These are phyloP conservation scores for Fraxinus dipetala DNA, from an alignment of 305 asterid species.

Conservation along the genomic window DNA sequence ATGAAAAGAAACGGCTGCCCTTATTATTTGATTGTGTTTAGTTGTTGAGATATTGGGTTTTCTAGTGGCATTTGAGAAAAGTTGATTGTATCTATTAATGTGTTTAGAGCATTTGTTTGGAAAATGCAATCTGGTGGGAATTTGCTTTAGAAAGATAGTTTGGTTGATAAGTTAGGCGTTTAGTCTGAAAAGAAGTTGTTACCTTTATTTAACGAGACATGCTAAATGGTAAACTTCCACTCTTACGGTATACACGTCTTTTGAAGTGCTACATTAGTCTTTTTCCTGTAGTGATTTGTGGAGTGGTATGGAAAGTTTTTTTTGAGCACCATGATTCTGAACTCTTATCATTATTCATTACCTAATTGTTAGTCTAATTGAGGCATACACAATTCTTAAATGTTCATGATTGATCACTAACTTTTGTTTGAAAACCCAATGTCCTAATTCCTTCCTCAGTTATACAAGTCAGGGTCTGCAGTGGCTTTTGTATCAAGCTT, in stretches of 20 bases:
- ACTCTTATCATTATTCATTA: neutral
- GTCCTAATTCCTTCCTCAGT: neutral
- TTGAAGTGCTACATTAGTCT: neutral
- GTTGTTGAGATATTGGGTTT: conserved; percentile 23
- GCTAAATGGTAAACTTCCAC: neutral
- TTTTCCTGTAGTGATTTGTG: neutral
- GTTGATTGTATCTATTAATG: neutral
- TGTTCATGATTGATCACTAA: neutral
- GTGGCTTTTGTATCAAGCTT: neutral
- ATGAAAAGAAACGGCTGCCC: conserved; percentile 5
- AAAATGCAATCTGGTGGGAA: neutral
- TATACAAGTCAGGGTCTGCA: neutral
- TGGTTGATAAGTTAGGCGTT: neutral
- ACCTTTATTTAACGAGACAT: neutral
- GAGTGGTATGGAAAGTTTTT: neutral
- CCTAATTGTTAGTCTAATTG: neutral
- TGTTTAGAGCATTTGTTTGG: neutral
- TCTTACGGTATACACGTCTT: neutral
- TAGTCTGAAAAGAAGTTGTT: neutral
- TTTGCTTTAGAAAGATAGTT: neutral
- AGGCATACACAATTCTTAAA: neutral
- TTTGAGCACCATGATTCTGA: neutral
- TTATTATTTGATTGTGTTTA: conserved; percentile 4
- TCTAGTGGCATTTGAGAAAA: neutral
- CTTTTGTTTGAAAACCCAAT: neutral